Evolutionary conservation across 164 flowering plant genomes (phyloP).

Genomic region (Sedum album): DNA sequence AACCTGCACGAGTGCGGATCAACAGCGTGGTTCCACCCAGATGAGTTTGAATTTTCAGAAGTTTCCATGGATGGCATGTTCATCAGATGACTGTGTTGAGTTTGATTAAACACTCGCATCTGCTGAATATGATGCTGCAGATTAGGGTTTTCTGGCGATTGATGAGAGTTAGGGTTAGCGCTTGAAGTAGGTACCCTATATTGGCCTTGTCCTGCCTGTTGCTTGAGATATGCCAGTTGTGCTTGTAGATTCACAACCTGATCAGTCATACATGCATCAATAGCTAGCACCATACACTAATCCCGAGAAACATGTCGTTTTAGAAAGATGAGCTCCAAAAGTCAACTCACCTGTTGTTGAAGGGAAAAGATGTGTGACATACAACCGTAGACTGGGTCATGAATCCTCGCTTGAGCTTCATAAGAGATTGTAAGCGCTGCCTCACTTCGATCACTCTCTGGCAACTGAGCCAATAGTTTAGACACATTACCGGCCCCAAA

Average conservation of each 20-base stretch:
- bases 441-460: constrained; percentile 2
- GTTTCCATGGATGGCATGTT: constrained; percentile 4
- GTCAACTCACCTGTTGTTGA: constrained; percentile 8
- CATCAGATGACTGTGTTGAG: neutral
- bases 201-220: constrained; percentile 4
- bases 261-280: neutral
- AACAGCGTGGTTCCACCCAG: neutral
- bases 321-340: constrained; percentile 1
- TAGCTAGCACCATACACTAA: neutral
- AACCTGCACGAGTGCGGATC: neutral
- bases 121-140: neutral
- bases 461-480: neutral
- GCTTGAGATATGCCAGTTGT: constrained; percentile 5
- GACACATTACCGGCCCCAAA: constrained; percentile 4
- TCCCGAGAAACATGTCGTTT: neutral
- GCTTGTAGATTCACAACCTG: constrained; percentile 5
- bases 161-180: neutral
- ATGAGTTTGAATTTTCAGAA: neutral
- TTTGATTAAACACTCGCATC: neutral
- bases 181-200: neutral
- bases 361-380: constrained; percentile 5
- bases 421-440: constrained; percentile 6
- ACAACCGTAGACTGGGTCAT: constrained; percentile 8
- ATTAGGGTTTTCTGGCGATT: neutral
- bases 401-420: constrained; percentile 2